Conservation (phyloP, 495 filamentous ascomycete genomes). For the Geoglossum glabrum region DNA sequence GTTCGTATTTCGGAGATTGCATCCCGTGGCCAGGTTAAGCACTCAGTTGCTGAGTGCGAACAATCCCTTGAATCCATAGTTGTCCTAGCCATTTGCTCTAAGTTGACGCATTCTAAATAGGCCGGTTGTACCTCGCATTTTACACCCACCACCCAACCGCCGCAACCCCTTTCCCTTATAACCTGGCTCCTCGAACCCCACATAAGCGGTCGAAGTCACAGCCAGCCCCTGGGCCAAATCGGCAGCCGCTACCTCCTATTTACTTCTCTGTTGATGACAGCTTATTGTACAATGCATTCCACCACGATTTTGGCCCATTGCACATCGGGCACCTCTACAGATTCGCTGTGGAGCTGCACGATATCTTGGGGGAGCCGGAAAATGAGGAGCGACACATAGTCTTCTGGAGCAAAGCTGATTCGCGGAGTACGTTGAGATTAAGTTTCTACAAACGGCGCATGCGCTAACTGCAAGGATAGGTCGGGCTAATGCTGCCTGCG, state of each 20-base stretch:
- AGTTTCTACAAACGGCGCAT: background rate
- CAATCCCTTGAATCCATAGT: too few species aligned
- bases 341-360: constrained; percentile 86
- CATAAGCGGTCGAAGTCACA: constrained; percentile 59
- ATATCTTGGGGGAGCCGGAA: constrained; percentile 70
- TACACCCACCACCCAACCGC: constrained; percentile 66
- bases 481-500: constrained; percentile 88
- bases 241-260: constrained; percentile 36
- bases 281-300: constrained; percentile 92
- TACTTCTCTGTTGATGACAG: constrained; percentile 93
- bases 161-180: constrained; percentile 74
- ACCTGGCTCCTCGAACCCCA: constrained; percentile 32
- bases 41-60: background rate
- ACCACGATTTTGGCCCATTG: constrained; percentile 92
- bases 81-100: too few species aligned
- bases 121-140: constrained; percentile 84
- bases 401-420: constrained; percentile 83
- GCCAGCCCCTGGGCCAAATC: constrained; percentile 26
- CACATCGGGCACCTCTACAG: constrained; percentile 95
- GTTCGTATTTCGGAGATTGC: constrained; percentile 17
- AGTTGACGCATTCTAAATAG: constrained; percentile 23
- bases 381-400: constrained; percentile 74
- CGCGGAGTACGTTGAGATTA: constrained; percentile 44
- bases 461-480: constrained; percentile 21
- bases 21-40: background rate